These are phyloP conservation scores for Candida nonsorbophila DNA, from an alignment of 805 yeast species.

Conservation along the genomic window DNA sequence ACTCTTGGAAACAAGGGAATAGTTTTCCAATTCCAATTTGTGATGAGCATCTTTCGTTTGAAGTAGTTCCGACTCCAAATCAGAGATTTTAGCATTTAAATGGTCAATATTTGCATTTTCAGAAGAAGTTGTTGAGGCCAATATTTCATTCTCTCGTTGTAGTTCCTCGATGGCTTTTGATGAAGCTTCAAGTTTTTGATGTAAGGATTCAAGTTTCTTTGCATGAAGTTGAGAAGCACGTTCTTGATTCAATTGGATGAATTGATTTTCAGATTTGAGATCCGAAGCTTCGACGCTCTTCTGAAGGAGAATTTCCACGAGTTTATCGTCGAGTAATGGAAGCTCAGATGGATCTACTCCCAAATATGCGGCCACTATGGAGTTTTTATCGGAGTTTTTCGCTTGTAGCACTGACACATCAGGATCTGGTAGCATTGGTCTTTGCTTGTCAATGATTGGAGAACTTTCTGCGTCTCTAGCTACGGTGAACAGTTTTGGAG, in stretches of 20 bases:
- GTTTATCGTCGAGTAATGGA: constrained; percentile 6
- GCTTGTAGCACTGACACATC: constrained; percentile 10
- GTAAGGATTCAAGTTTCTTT: constrained; percentile 15
- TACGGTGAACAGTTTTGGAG: constrained; percentile 37
- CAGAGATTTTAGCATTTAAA: constrained; percentile 10
- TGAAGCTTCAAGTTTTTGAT: constrained; percentile 13
- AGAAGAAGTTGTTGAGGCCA: constrained; percentile 6
- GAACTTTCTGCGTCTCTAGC: constrained; percentile 29
- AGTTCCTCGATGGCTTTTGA: constrained; percentile 18
- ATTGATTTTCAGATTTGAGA: constrained; percentile 23
- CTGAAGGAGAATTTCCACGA: constrained; percentile 16
- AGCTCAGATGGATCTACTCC: constrained; percentile 16
- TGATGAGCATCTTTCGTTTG: constrained; percentile 13
- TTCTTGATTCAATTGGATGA: constrained; percentile 30
- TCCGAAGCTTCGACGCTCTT: constrained; percentile 25
- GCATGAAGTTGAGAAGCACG: constrained; percentile 21
- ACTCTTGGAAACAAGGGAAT: constrained; percentile 7
- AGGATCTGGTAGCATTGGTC: no score
- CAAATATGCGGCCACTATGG: constrained; percentile 21
- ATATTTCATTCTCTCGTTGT: constrained; percentile 11
- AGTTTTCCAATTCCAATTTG: constrained; percentile 9
- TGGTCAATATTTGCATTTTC: constrained; percentile 10
- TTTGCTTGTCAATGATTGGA: no score
- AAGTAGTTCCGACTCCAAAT: constrained; percentile 10
- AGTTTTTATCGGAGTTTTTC: constrained; percentile 5